phyloP scores from a whole-genome alignment of 169 alveolate species.

The Besnoitia besnoiti region DNA sequence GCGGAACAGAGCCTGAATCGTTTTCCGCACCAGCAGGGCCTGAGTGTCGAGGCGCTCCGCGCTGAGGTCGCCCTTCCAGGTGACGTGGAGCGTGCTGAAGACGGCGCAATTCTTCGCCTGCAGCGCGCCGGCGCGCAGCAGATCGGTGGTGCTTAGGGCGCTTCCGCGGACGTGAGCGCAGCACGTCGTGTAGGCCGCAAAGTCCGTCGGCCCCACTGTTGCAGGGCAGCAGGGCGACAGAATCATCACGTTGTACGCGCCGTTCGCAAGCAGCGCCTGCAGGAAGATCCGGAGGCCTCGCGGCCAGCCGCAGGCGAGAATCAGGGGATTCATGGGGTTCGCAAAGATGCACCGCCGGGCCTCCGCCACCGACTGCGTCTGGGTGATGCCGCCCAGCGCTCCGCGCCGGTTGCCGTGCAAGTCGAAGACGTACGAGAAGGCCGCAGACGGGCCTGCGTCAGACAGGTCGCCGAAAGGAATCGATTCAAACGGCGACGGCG shows the following conservation, averaged over 20 bases:
- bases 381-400: conserved; percentile 44
- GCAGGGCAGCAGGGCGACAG: conserved; percentile 49
- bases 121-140: conserved; percentile 64
- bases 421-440: neutral
- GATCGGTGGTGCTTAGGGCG: conserved; percentile 52
- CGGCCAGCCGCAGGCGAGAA: conserved; percentile 66
- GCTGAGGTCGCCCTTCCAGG: conserved; percentile 56
- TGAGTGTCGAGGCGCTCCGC: conserved; percentile 56
- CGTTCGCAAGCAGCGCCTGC: conserved; percentile 46
- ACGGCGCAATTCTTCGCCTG: conserved; percentile 46
- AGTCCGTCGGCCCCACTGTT: conserved; percentile 56
- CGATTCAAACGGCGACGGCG: neutral
- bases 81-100: conserved; percentile 44
- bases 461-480: neutral
- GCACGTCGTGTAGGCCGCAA: conserved; percentile 28
- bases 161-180: conserved; percentile 64
- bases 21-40: conserved; percentile 55
- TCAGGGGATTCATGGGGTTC: conserved; percentile 34
- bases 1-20: conserved; percentile 50
- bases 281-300: conserved; percentile 59
- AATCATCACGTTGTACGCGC: conserved; percentile 40
- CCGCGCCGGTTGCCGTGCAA: conserved; percentile 11
- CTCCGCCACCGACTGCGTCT: conserved; percentile 43
- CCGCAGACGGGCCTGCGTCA: neutral
- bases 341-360: conserved; percentile 34